Percentiles rank a stretch among this genome's conserved stretches.
These are phyloP conservation scores for Triangularia verruculosa DNA, from an alignment of 2,329 filamentous ascomycete species.

Conservation along the genomic window DNA sequence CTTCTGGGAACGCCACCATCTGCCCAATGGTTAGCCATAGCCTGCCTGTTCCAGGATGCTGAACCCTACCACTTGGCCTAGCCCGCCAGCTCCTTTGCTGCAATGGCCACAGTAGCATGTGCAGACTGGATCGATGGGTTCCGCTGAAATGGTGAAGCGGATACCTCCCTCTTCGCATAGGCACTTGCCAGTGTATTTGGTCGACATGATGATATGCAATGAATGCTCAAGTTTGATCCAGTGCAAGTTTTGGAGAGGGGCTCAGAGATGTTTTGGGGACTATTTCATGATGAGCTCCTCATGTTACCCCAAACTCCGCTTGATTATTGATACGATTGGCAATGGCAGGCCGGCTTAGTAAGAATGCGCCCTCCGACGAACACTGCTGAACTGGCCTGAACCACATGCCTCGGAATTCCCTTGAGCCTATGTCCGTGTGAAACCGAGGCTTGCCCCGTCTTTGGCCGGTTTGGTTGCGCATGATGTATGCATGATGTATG, in stretches of 20 bases:
- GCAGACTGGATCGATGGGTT: background rate
- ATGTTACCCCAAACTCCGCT: background rate
- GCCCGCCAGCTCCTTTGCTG: background rate
- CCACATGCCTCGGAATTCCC: background rate
- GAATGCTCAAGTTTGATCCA: background rate
- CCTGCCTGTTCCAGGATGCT: background rate
- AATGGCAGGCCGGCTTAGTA: background rate
- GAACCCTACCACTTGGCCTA: background rate
- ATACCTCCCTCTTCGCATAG: background rate
- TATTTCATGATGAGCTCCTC: background rate
- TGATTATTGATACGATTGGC: background rate
- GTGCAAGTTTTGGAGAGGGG: background rate
- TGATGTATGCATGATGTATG: background rate
- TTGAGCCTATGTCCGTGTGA: background rate
- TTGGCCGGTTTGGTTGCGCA: background rate
- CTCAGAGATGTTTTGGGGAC: background rate
- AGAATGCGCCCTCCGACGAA: background rate
- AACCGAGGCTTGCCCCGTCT: background rate
- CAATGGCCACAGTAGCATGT: background rate
- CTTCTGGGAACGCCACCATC: slow-evolving; percentile 1
- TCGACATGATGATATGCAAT: background rate
- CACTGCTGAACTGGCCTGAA: background rate
- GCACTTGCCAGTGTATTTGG: background rate
- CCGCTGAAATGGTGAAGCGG: background rate
- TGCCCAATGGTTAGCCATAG: background rate